Percentiles rank a stretch among this genome's conserved stretches.
These are phyloP conservation scores for Globisporangium camurandrum DNA, from an alignment of 352 stramenopile species.

Conservation along the genomic window DNA sequence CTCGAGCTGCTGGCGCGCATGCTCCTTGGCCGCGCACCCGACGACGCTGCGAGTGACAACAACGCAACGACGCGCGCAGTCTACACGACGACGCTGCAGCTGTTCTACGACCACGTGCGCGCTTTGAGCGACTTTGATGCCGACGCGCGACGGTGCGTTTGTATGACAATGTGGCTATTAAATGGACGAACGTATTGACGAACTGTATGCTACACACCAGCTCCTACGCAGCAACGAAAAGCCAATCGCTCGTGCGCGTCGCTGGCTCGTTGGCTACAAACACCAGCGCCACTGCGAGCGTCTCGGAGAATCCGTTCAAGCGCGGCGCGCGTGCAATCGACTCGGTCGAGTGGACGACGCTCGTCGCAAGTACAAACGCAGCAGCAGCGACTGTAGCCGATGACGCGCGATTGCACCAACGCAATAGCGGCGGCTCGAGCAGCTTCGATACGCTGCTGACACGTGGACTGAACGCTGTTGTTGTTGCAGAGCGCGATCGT, in stretches of 20 bases:
- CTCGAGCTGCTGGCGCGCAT: slow-evolving; percentile 33
- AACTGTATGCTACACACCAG: no score
- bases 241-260: neutral
- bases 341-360: neutral
- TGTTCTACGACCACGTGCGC: slow-evolving; percentile 40
- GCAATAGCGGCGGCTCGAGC: neutral
- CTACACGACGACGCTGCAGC: slow-evolving; percentile 30
- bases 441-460: slow-evolving; percentile 13
- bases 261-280: neutral
- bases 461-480: slow-evolving; percentile 22
- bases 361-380: neutral
- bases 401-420: neutral
- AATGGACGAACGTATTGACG: neutral
- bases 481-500: slow-evolving; percentile 10
- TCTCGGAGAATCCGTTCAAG: slow-evolving; percentile 11
- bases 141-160: slow-evolving; percentile 35
- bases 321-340: neutral
- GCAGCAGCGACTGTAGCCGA: neutral
- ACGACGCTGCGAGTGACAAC: neutral
- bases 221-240: neutral
- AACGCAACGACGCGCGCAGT: slow-evolving; percentile 17
- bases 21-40: slow-evolving; percentile 14
- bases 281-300: neutral
- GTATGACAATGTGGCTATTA: no score
- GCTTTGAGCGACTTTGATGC: slow-evolving; percentile 47